phyloP scores from a whole-genome alignment of 192 early-diverging fungal genomes.

The Polychytrium aggregatum region DNA sequence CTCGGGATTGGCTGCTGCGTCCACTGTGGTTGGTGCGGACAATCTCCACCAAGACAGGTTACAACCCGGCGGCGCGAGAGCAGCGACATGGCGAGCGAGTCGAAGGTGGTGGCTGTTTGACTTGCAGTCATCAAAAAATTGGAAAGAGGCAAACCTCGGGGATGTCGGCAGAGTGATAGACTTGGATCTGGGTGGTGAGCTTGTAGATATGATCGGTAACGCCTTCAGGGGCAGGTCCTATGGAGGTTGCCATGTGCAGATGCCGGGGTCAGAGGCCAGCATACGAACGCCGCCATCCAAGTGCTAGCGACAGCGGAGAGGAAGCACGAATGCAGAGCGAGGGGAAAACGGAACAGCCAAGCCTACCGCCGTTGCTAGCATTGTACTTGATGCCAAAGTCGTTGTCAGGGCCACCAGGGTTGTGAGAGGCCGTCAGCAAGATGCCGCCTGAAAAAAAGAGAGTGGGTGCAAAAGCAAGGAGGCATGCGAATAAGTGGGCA shows the following conservation, averaged over 20 bases:
- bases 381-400: conserved; percentile 99
- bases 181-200: conserved; percentile 59
- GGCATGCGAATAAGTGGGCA: too few species aligned
- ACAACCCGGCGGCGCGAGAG: too few species aligned
- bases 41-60: too few species aligned
- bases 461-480: too few species aligned
- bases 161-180: conserved; percentile 50
- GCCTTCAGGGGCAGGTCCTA: conserved; percentile 85
- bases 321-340: background rate
- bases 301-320: background rate
- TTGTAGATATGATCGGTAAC: conserved; percentile 89
- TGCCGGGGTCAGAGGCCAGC: too few species aligned
- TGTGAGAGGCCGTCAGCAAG: conserved; percentile 95
- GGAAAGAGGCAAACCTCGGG: conserved; percentile 33
- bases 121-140: too few species aligned
- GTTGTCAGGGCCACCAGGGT: conserved; percentile 92
- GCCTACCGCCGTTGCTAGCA: conserved; percentile 76
- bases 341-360: too few species aligned
- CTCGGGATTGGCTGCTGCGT: too few species aligned
- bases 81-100: background rate
- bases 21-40: too few species aligned
- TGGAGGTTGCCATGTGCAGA: too few species aligned
- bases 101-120: too few species aligned
- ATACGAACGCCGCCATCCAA: background rate
- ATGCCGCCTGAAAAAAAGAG: conserved; percentile 86